Evolutionary conservation across 306 rosid species (phyloP).

Genomic region (Corylus heterophylla): DNA sequence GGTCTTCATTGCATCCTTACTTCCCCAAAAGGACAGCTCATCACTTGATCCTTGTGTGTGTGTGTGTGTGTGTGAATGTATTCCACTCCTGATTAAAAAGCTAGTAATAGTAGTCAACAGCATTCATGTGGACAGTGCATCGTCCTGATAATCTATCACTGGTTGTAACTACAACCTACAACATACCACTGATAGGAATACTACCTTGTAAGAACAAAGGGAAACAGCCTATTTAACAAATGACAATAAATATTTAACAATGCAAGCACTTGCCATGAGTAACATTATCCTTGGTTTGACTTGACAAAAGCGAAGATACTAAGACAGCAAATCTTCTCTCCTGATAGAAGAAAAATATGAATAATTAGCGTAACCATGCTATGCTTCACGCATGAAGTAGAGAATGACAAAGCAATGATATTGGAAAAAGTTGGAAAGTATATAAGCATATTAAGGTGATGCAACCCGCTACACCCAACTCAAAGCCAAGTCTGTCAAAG

Average conservation of each 20-base stretch:
- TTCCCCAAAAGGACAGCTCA: not conserved
- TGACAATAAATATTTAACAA: constrained; percentile 18
- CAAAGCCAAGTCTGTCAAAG: not conserved
- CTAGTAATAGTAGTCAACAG: not conserved
- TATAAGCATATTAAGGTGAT: not conserved
- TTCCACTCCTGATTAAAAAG: not conserved
- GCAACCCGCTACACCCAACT: not conserved
- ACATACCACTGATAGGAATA: not conserved
- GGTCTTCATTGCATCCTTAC: not conserved
- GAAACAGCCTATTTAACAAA: not conserved
- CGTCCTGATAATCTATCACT: not conserved
- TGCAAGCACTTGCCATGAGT: constrained; percentile 58
- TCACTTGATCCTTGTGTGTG: not conserved
- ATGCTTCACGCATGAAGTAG: constrained; percentile 18
- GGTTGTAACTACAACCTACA: not conserved
- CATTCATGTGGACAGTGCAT: not conserved
- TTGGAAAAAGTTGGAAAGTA: not conserved
- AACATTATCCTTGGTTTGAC: constrained; percentile 94
- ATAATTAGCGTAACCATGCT: constrained; percentile 11
- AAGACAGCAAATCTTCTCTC: constrained; percentile 91
- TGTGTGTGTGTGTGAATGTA: not conserved
- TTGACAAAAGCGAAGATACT: constrained; percentile 81
- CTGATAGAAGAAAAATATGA: constrained; percentile 36
- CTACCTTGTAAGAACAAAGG: constrained; percentile 12
- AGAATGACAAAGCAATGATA: not conserved